A percentile compares a stretch with the other conserved stretches of the same genome.
Conservation (phyloP, 2,329 filamentous ascomycete genomes). For the Chaetomium sp. region DNA sequence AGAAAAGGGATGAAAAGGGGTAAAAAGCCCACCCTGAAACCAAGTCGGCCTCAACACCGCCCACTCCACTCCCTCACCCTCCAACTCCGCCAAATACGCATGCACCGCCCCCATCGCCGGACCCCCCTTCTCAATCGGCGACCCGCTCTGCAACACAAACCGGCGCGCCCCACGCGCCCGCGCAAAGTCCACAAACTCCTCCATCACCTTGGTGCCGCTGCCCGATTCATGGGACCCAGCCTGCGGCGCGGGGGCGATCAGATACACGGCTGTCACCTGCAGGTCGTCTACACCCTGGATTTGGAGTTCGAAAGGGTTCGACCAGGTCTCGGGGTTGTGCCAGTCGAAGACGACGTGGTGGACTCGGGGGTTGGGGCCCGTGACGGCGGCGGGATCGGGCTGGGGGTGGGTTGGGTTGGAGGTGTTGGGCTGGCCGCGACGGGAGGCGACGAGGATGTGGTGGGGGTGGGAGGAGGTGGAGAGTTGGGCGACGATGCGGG, state of each 20-base stretch:
- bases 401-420: background rate
- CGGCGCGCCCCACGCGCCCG: constrained; percentile 31
- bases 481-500: constrained; percentile 34
- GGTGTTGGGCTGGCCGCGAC: constrained; percentile 25
- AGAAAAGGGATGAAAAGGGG: background rate
- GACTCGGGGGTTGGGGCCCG: background rate
- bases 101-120: constrained; percentile 33
- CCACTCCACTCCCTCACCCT: constrained; percentile 34
- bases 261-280: constrained; percentile 34
- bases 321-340: constrained; percentile 36
- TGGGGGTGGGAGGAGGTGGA: constrained; percentile 18
- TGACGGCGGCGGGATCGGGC: constrained; percentile 9
- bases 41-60: constrained; percentile 40
- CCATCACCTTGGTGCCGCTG: constrained; percentile 28
- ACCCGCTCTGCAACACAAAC: constrained; percentile 41
- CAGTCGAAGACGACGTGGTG: constrained; percentile 38
- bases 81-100: constrained; percentile 33
- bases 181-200: constrained; percentile 38
- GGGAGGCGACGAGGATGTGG: constrained; percentile 34
- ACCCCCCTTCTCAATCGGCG: constrained; percentile 31
- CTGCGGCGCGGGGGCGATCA: constrained; percentile 33
- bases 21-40: constrained; percentile 38
- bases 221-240: constrained; percentile 18
- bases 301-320: constrained; percentile 26
- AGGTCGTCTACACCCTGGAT: background rate